Base-by-base conservation (phyloP, 2,329 filamentous ascomycete genomes). In the Penicillium psychrosexuale region DNA sequence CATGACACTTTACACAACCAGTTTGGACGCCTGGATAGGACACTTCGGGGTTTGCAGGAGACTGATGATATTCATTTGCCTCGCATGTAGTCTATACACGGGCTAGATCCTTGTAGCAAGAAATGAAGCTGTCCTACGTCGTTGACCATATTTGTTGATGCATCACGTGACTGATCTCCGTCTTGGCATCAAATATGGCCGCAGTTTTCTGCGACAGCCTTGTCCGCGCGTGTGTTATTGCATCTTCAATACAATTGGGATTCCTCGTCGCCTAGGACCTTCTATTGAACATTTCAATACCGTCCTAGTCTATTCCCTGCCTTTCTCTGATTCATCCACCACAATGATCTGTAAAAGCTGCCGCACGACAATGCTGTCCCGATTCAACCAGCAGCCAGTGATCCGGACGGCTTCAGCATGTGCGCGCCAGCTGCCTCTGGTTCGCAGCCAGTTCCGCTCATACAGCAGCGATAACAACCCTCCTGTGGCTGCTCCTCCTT, bases 321-420 rank as follows among this genome's bases (percentile, higher is more conserved):
- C 22, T 27, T 27, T 11, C 22, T 24, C 13, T 11, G n/a, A 36
- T 19, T 6, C 22, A 30, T 11, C 7, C 11, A 22, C 15, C 58
- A 69, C 42, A 55, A 76, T 76, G 73, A 73, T 76, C 51, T 77
- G 74, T 67, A 69, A 69, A 61, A 69, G 69, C 50, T 76, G 74
- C 59, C 73, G 74, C 44, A 71, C 69, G 15, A 69, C 65, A 59
- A 68, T 76, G 58, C 63, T 76, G 56, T 71, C 69, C 40, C 73
- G 72, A 53, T 63, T 76, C 27, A 68, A 69, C 51, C 70, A 68
- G 51, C 66, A 64, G 51, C 67, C 68, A 45, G 59, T 69, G 50
- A 56, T 63, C 51, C 61, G 64, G 57, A 58, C 67, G 45, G 57
- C 66, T 46, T 64, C 69, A 55, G 61, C 66, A 60, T 58, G 65